phyloP scores from a whole-genome alignment of 306 rosid species.

The Aeschynomene evenia region DNA sequence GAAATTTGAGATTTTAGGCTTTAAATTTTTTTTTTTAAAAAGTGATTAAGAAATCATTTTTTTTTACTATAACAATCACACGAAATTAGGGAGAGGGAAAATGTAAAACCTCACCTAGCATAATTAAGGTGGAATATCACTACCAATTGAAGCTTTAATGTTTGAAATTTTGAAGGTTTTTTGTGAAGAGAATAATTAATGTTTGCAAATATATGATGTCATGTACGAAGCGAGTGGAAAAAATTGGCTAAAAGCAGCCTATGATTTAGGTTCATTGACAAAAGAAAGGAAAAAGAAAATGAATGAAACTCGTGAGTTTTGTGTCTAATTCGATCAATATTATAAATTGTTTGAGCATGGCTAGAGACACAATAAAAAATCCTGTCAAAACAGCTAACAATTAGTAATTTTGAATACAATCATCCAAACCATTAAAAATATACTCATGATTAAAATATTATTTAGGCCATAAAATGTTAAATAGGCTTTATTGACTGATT shows the following conservation, averaged over 20 bases:
- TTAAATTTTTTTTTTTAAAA: too few species aligned
- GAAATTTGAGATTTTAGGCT: too few species aligned
- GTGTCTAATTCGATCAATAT: neutral
- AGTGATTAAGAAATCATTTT: too few species aligned
- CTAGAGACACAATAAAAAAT: too few species aligned
- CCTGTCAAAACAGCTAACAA: too few species aligned
- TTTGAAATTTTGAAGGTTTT: neutral
- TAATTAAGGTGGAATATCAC: constrained; percentile 24
- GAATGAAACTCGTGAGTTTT: neutral
- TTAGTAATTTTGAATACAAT: too few species aligned
- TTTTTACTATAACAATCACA: neutral
- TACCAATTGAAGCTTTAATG: neutral
- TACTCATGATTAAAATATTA: too few species aligned
- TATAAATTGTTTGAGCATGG: too few species aligned
- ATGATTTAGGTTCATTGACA: neutral
- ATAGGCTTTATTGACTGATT: too few species aligned
- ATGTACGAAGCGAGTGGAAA: neutral
- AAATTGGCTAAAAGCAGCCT: neutral
- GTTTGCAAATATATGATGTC: neutral
- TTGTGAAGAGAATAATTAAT: neutral
- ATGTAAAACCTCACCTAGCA: constrained; percentile 26
- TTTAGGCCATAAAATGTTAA: too few species aligned
- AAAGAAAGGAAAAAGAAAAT: neutral
- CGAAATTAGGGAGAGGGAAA: neutral
- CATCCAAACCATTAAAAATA: too few species aligned